phyloP scores from a whole-genome alignment of 768 basidiomycete species.

The Mycena rosella region DNA sequence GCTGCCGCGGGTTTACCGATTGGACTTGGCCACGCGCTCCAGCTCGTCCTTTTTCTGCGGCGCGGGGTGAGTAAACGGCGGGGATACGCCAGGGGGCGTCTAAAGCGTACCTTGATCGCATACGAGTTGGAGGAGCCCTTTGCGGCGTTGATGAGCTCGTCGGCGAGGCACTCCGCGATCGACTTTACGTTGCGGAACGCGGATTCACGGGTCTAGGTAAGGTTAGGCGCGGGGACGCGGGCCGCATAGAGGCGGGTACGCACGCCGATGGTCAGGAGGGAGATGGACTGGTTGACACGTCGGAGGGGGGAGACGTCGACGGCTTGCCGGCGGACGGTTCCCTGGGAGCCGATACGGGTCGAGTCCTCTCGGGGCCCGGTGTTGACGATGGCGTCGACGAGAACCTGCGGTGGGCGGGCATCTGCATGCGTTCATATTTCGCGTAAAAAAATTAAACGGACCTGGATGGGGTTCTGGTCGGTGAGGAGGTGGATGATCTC shows the following conservation, averaged over 20 bases:
- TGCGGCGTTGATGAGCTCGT: conserved; percentile 99
- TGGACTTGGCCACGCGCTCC: conserved; percentile 99
- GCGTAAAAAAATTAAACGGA: conserved; percentile 49
- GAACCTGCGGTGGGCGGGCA: conserved; percentile 64
- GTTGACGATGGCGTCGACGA: conserved; percentile 99
- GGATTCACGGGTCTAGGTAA: conserved; percentile 92
- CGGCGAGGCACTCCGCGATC: conserved; percentile 98
- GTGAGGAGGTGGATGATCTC: conserved; percentile 99
- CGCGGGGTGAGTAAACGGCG: conserved; percentile 11
- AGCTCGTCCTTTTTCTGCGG: conserved; percentile 97
- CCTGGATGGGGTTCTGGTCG: conserved; percentile 99
- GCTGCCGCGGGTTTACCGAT: conserved; percentile 79
- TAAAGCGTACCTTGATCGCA: conserved; percentile 93
- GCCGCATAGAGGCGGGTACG: conserved; percentile 45
- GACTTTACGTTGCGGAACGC: conserved; percentile 99
- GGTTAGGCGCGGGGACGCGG: background rate
- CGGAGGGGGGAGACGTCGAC: conserved; percentile 99
- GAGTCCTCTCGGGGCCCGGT: conserved; percentile 99
- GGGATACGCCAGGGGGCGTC: background rate
- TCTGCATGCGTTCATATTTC: conserved; percentile 3
- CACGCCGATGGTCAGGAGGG: conserved; percentile 96
- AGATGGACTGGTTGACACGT: conserved; percentile 96
- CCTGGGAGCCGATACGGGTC: conserved; percentile 99
- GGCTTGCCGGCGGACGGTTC: conserved; percentile 99
- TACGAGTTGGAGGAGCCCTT: conserved; percentile 99